These are phyloP conservation scores for Penicillium argentinense DNA, from an alignment of 495 filamentous ascomycete species.

Conservation along the genomic window DNA sequence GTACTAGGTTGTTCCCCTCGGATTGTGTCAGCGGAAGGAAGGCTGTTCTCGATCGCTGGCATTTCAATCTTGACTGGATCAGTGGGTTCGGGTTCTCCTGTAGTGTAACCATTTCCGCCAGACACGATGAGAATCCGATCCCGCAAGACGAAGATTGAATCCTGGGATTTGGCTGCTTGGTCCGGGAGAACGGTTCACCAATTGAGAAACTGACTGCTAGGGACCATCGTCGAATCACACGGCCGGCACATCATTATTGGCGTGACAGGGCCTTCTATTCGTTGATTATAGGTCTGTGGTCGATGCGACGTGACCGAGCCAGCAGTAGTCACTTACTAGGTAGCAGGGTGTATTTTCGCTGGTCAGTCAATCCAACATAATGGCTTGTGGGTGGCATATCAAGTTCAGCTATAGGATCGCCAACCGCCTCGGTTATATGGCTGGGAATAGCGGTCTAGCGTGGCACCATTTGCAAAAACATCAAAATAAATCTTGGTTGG, in stretches of 20 bases:
- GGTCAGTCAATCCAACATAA: too few species aligned
- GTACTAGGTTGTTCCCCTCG: too few species aligned
- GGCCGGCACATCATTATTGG: neutral
- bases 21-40: neutral
- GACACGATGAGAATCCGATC: slow-evolving; percentile 5
- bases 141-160: neutral
- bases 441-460: slow-evolving; percentile 2
- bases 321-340: neutral
- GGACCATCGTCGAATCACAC: neutral
- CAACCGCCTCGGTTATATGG: neutral
- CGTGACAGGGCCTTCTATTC: neutral
- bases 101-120: slow-evolving; percentile 13
- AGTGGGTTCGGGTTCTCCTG: slow-evolving; percentile 13
- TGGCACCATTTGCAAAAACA: neutral
- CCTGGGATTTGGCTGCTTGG: slow-evolving; percentile 1
- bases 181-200: neutral
- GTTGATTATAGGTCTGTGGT: neutral
- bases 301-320: neutral
- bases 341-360: too few species aligned
- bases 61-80: slow-evolving; percentile 13
- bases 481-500: neutral
- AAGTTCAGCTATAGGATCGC: too few species aligned
- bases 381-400: slow-evolving; percentile 10
- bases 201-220: too few species aligned
- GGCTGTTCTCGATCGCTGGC: slow-evolving; percentile 7